Conservation (phyloP, 2,329 filamentous ascomycete genomes). For the Penicillium decumbens region DNA sequence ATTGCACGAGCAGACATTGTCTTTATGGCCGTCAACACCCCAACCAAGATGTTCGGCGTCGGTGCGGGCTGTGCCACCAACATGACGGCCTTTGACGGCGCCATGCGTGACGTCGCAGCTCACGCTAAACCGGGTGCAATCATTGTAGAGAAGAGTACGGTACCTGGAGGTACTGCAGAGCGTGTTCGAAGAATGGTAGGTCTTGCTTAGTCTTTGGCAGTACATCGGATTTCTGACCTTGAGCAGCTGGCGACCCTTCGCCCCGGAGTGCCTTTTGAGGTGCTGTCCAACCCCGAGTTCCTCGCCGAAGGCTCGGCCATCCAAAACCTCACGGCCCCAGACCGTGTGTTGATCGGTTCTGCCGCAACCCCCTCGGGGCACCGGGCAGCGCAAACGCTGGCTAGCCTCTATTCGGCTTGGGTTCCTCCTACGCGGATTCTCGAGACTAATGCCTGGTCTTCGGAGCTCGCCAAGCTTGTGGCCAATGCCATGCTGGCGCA, state of each 20-base stretch:
- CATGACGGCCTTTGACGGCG: constrained; percentile 67
- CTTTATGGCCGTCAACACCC: constrained; percentile 73
- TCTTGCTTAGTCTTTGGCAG: neutral
- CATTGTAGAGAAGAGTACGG: constrained; percentile 77
- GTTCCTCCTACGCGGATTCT: constrained; percentile 63
- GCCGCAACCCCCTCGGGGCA: constrained; percentile 56
- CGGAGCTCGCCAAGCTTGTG: constrained; percentile 72
- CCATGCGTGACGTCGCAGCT: constrained; percentile 62
- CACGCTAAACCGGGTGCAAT: constrained; percentile 64
- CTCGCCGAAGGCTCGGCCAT: constrained; percentile 73
- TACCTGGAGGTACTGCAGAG: constrained; percentile 69
- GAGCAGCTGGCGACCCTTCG: constrained; percentile 38
- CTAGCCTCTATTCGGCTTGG: constrained; percentile 66
- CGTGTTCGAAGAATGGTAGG: constrained; percentile 64
- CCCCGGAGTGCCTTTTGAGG: constrained; percentile 64
- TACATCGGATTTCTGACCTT: constrained; percentile 3
- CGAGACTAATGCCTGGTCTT: constrained; percentile 70
- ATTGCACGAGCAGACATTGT: constrained; percentile 68
- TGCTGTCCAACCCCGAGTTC: constrained; percentile 78
- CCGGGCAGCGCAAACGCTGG: constrained; percentile 59
- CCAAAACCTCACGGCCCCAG: constrained; percentile 63
- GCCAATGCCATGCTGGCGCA: constrained; percentile 78
- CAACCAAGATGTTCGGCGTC: constrained; percentile 66
- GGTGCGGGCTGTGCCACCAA: constrained; percentile 69
- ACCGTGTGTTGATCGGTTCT: constrained; percentile 71